Base-by-base conservation (phyloP, 306 rosid species). In the Cucurbita ficifolia region DNA sequence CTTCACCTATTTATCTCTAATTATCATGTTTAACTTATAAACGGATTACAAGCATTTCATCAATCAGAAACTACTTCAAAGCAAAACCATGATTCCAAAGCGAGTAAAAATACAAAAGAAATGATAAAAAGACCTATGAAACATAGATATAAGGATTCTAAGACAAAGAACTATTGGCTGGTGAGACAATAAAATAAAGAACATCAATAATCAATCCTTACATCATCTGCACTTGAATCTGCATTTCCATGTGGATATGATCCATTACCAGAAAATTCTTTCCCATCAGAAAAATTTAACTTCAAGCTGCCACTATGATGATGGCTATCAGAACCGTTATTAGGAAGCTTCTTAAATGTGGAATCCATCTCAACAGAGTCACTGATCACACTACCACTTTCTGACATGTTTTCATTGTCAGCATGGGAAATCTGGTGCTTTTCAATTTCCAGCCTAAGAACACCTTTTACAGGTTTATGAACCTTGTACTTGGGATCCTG, bases 401-500 rank as follows among this genome's bases (percentile, higher is more conserved):
- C 99, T 73, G 99, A 94, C 82, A 88, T 70, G 79, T 82, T 91
- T 78, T 94, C 99, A 83, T 85, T 16, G 82, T 94, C 99, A 70
- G 82, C 82, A 79, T 79, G 90, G 67, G 83, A 83, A 77, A 86
- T 86, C 87, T 89, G 96, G 84, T 91, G 97, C 88, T 91, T 94
- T 76, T 94, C 97, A 36, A 94, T 91, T 84, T 94, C 97, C 81
- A 94, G 86, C 76, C 87, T 84, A 88, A 94, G 81, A 77, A 88
- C 89, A 45, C 99, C 97, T 83, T 91, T 94, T 50, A 94, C 92
- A 75, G 99, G 99, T 79, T 94, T 94, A 78, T 90, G 92, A 79
- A 89, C 86, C 86, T 94, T 94, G 55, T 88, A 91, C 78, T 94
- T 94, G 43, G 99, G 99, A 82, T 94, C 99, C 99, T 94, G 64